A percentile compares a stretch with the other conserved stretches of the same genome.
Conservation (phyloP, 331 rosid species). For the Pyracantha coccinea region DNA sequence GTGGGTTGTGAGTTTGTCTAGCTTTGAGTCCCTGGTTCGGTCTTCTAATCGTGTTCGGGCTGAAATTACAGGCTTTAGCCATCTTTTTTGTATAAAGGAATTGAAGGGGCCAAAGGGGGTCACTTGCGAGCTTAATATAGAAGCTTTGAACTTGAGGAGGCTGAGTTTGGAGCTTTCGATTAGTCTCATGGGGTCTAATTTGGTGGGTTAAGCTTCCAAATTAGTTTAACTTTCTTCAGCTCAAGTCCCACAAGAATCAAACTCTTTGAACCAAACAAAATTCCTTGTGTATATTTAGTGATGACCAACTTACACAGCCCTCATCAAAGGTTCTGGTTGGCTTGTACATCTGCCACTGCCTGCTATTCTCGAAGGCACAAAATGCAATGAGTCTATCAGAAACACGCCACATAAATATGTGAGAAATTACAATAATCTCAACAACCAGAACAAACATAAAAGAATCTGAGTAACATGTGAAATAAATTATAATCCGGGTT, state of each 20-base stretch:
- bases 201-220: background rate
- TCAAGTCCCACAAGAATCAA: no score
- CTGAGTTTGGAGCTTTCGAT: constrained; percentile 11
- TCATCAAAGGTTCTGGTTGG: background rate
- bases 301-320: background rate
- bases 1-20: constrained; percentile 46
- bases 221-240: no score
- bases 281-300: no score
- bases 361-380: background rate
- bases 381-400: background rate
- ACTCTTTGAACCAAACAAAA: no score
- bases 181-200: constrained; percentile 19
- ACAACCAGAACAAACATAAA: no score
- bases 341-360: background rate
- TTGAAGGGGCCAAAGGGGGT: constrained; percentile 41
- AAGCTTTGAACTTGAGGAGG: constrained; percentile 6
- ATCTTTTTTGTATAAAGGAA: constrained; percentile 43
- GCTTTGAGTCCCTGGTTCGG: constrained; percentile 45
- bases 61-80: constrained; percentile 46
- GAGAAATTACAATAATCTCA: no score
- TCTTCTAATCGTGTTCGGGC: constrained; percentile 72
- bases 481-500: no score
- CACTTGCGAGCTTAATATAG: constrained; percentile 1
- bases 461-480: no score
- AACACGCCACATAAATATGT: background rate